A percentile compares a stretch with the other conserved stretches of the same genome.
Evolutionary conservation across 1,284 basidiomycete species (phyloP).

Genomic region (Puccinia triticina): DNA sequence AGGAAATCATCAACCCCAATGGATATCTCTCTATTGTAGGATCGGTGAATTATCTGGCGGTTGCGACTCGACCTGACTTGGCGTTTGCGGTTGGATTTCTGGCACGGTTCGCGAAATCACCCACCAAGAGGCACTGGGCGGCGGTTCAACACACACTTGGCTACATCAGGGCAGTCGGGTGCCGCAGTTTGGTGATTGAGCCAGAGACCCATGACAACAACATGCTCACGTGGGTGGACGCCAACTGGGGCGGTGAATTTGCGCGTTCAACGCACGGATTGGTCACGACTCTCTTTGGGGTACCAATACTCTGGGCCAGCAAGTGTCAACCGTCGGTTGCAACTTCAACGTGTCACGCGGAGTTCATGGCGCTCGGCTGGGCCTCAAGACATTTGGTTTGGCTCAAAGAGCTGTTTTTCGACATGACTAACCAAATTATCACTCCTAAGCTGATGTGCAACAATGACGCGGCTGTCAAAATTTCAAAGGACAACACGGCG

Average conservation of each 20-base stretch:
- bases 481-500: conserved; percentile 8
- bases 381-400: neutral
- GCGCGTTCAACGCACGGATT: neutral
- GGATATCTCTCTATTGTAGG: conserved; percentile 23
- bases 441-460: conserved; percentile 2
- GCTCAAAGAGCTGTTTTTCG: conserved; percentile 12
- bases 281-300: neutral
- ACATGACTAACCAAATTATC: neutral
- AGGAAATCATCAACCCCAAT: conserved; percentile 12
- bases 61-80: conserved; percentile 20
- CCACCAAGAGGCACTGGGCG: neutral
- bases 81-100: conserved; percentile 25
- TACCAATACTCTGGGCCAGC: neutral
- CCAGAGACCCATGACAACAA: neutral
- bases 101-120: neutral
- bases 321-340: neutral
- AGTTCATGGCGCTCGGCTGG: neutral
- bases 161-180: neutral
- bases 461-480: neutral
- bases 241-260: conserved; percentile 31
- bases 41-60: conserved; percentile 19
- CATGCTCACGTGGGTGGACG: conserved; percentile 9
- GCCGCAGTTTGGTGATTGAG: neutral
- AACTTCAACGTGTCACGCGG: neutral
- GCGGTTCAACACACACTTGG: neutral